These are phyloP conservation scores for Lactarius sp. DNA, from an alignment of 768 basidiomycete genomes.

Conservation along the genomic window DNA sequence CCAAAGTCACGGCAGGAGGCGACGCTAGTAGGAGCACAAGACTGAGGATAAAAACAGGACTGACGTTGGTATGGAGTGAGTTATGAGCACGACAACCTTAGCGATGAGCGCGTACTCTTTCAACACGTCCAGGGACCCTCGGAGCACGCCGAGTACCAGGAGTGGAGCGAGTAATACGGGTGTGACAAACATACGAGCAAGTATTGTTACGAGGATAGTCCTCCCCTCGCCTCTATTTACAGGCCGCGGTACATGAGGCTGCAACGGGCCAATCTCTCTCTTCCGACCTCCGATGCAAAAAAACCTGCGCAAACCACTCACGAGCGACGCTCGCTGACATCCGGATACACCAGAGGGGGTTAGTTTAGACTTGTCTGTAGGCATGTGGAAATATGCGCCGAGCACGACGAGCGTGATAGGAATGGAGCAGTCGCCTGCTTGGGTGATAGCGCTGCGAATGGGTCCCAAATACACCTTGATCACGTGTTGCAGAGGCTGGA, in stretches of 20 bases:
- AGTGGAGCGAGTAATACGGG: no score
- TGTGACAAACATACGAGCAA: no score
- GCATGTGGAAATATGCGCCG: constrained; percentile 31
- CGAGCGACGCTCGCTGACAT: no score
- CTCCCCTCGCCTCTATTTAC: no score
- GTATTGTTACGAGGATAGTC: no score
- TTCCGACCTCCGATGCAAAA: no score
- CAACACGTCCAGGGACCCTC: constrained; percentile 56
- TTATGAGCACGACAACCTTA: neutral
- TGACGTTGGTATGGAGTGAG: no score
- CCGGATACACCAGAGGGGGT: constrained; percentile 19
- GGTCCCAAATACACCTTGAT: constrained; percentile 59
- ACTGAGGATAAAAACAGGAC: no score
- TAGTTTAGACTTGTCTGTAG: constrained; percentile 34
- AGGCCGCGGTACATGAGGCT: no score
- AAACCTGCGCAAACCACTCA: no score
- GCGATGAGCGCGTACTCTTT: constrained; percentile 59
- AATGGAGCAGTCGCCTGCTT: constrained; percentile 72
- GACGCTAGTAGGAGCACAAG: no score
- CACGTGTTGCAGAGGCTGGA: constrained; percentile 49
- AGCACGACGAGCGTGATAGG: constrained; percentile 36
- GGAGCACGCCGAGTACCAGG: constrained; percentile 43
- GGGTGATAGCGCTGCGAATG: constrained; percentile 58
- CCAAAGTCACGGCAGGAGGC: constrained; percentile 67
- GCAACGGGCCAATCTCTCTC: no score